Conservation (phyloP, 768 basidiomycete species). For the Termitomyces sp. region DNA sequence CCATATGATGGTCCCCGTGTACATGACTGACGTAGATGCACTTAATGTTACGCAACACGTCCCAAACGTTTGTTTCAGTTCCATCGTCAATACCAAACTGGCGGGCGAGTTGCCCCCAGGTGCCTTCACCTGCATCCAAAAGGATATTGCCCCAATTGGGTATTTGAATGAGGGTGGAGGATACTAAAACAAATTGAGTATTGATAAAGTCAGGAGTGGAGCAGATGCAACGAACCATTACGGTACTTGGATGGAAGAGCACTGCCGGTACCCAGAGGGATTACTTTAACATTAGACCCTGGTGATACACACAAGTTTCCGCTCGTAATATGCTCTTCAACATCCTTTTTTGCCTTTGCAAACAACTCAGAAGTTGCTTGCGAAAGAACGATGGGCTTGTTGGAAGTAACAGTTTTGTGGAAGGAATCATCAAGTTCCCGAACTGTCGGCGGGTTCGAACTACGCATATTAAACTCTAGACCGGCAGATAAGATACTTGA, state of each 20-base stretch:
- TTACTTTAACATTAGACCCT: conserved; percentile 66
- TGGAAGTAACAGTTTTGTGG: conserved; percentile 27
- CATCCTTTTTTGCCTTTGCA: conserved; percentile 26
- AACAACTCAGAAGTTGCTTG: conserved; percentile 32
- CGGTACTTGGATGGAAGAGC: conserved; percentile 81
- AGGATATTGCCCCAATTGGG: conserved; percentile 69
- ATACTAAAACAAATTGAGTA: conserved; percentile 37
- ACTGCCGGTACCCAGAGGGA: conserved; percentile 86
- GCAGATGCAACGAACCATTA: conserved; percentile 52
- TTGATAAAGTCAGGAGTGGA: background rate
- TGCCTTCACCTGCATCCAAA: conserved; percentile 91
- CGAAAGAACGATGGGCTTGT: conserved; percentile 24
- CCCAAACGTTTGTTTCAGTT: conserved; percentile 36
- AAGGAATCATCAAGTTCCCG: conserved; percentile 29
- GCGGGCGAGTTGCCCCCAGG: conserved; percentile 82
- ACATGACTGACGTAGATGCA: conserved; percentile 87
- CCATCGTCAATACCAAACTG: conserved; percentile 55
- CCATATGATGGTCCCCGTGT: conserved; percentile 91
- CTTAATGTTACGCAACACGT: conserved; percentile 62
- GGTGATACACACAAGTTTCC: conserved; percentile 14
- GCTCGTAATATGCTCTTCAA: conserved; percentile 18
- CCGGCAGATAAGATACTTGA: conserved; percentile 36
- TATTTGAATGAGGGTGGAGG: conserved; percentile 70
- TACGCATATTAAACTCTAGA: conserved; percentile 39
- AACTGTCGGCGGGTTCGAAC: conserved; percentile 33